phyloP scores from a whole-genome alignment of 1,284 basidiomycete genomes.

The Pseudozyma tsukubaensis region DNA sequence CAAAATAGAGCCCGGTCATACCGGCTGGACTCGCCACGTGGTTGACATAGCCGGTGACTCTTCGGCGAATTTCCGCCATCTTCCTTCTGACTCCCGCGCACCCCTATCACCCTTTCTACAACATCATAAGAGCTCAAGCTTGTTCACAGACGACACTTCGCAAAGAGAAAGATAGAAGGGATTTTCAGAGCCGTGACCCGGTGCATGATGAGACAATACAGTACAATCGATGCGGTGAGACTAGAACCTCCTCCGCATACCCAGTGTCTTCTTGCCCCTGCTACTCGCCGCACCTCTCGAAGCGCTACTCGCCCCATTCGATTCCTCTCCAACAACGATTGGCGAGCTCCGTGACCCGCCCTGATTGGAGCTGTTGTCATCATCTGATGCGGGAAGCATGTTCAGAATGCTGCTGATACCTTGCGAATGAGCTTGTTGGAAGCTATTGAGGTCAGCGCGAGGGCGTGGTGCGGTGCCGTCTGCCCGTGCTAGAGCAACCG shows the following conservation, averaged over 20 bases:
- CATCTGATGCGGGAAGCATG: conserved; percentile 19
- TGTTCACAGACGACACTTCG: background rate
- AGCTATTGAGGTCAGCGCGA: conserved; percentile 47
- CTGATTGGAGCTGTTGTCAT: background rate
- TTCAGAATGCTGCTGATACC: conserved; percentile 30
- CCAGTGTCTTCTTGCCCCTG: conserved; percentile 25
- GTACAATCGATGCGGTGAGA: background rate
- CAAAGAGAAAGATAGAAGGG: background rate
- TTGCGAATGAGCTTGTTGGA: conserved; percentile 42
- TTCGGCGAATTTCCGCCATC: conserved; percentile 27
- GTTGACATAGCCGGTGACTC: background rate
- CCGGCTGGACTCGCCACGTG: background rate
- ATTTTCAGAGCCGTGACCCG: no score
- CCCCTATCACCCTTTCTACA: background rate
- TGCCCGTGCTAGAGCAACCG: conserved; percentile 20
- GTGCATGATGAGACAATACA: background rate
- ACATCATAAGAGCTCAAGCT: background rate
- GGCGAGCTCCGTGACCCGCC: conserved; percentile 25
- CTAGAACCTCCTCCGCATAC: conserved; percentile 34
- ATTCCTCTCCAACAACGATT: conserved; percentile 16
- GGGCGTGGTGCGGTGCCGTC: conserved; percentile 38
- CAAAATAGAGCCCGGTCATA: no score
- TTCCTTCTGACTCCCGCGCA: conserved; percentile 4
- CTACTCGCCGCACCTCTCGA: background rate
- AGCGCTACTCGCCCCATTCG: conserved; percentile 2